phyloP scores from a whole-genome alignment of 495 filamentous ascomycete genomes.

The Collariella sp. region DNA sequence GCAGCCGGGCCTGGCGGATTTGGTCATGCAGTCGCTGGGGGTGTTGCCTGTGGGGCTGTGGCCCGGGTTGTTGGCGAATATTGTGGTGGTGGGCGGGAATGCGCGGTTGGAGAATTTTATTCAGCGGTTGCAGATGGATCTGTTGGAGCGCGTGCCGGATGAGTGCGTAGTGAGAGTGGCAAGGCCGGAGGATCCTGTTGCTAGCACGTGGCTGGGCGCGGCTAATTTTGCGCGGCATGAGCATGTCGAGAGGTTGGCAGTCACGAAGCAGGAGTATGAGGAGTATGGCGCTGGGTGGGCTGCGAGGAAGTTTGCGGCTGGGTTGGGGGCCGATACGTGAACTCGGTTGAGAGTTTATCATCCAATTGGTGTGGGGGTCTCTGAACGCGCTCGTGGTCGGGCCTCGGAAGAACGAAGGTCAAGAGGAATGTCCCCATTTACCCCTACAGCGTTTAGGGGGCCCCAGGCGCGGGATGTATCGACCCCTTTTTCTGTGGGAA shows the following conservation, averaged over 20 bases:
- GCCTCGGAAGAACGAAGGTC: too few species aligned
- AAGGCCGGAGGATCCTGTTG: conserved; percentile 64
- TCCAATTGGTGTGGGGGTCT: neutral
- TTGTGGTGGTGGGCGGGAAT: conserved; percentile 85
- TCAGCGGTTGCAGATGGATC: conserved; percentile 69
- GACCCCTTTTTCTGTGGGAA: too few species aligned
- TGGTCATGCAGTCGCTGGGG: conserved; percentile 73
- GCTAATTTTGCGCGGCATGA: conserved; percentile 63
- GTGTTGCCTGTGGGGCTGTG: conserved; percentile 67
- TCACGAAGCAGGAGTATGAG: conserved; percentile 82
- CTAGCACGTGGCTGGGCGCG: conserved; percentile 77
- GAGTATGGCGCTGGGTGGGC: conserved; percentile 78
- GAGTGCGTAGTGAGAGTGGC: conserved; percentile 70
- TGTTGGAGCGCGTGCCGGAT: conserved; percentile 63
- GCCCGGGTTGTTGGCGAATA: conserved; percentile 73
- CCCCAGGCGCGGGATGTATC: too few species aligned
- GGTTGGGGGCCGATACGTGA: conserved; percentile 23
- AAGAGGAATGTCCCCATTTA: too few species aligned
- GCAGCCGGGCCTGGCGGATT: conserved; percentile 72
- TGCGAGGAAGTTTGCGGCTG: conserved; percentile 55
- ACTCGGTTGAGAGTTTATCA: neutral
- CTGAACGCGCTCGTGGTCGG: too few species aligned
- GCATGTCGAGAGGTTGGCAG: conserved; percentile 52
- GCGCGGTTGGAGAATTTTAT: conserved; percentile 70
- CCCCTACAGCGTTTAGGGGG: too few species aligned